These are phyloP conservation scores for Garcia nutans DNA, from an alignment of 345 rosid genomes.

Conservation along the genomic window DNA sequence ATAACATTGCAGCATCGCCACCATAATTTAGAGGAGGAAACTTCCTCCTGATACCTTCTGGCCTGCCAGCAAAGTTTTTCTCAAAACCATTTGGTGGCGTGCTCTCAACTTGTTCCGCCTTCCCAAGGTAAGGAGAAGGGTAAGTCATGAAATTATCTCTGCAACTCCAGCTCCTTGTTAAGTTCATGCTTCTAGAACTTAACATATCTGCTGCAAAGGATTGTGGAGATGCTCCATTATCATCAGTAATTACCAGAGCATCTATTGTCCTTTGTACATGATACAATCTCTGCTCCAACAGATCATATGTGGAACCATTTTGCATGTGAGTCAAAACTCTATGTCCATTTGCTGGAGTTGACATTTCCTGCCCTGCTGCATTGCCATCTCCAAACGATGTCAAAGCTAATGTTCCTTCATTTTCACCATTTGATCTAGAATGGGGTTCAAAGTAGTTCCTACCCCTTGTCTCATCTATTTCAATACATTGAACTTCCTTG, in stretches of 20 bases:
- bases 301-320: constrained; percentile 45
- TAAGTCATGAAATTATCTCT: constrained; percentile 47
- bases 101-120: constrained; percentile 36
- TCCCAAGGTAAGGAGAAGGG: constrained; percentile 29
- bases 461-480: constrained; percentile 50
- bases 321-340: constrained; percentile 36
- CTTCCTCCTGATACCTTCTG: constrained; percentile 43
- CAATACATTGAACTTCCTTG: constrained; percentile 87
- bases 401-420: constrained; percentile 34
- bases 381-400: constrained; percentile 30
- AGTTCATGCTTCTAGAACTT: constrained; percentile 48
- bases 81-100: constrained; percentile 68
- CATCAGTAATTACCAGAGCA: constrained; percentile 38
- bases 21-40: constrained; percentile 44
- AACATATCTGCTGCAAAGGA: constrained; percentile 33
- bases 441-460: constrained; percentile 32
- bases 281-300: constrained; percentile 51
- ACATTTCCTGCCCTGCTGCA: constrained; percentile 25
- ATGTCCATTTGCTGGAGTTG: constrained; percentile 34
- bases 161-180: constrained; percentile 57
- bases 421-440: constrained; percentile 37
- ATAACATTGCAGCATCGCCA: constrained; percentile 30
- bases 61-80: constrained; percentile 64
- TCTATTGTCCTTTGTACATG: constrained; percentile 47
- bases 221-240: constrained; percentile 35